phyloP scores from a whole-genome alignment of 805 yeast genomes.

The Barnettozyma vustinii region DNA sequence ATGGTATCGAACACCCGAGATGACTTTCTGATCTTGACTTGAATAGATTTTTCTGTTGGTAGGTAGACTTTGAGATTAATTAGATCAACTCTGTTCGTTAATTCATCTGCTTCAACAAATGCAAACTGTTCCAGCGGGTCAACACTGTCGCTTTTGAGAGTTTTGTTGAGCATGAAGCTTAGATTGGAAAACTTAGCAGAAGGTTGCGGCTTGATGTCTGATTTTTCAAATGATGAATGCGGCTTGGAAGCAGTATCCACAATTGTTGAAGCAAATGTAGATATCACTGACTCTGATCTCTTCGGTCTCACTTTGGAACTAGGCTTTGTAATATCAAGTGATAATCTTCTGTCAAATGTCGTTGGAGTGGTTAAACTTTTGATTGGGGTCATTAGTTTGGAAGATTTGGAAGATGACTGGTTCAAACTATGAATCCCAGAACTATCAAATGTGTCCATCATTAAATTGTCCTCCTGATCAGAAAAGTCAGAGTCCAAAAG shows the following conservation, averaged over 20 bases:
- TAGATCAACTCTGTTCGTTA: constrained; percentile 15
- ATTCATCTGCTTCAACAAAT: constrained; percentile 31
- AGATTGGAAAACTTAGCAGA: constrained; percentile 28
- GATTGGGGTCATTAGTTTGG: constrained; percentile 4
- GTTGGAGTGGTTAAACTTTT: neutral
- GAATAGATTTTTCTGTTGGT: constrained; percentile 22
- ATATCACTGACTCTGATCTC: constrained; percentile 15
- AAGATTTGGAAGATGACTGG: constrained; percentile 11
- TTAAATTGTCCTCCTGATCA: constrained; percentile 34
- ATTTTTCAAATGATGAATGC: constrained; percentile 4
- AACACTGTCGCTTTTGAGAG: constrained; percentile 15
- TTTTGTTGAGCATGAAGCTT: constrained; percentile 40
- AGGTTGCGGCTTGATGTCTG: constrained; percentile 3
- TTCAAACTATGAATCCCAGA: constrained; percentile 26
- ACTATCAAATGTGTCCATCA: constrained; percentile 35
- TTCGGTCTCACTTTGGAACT: constrained; percentile 11
- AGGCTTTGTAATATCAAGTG: constrained; percentile 14
- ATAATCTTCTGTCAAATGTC: constrained; percentile 14
- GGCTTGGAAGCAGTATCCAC: neutral
- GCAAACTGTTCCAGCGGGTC: constrained; percentile 41
- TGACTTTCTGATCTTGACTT: constrained; percentile 27
- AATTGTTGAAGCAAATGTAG: neutral
- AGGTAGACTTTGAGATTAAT: constrained; percentile 23
- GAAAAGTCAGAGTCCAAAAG: constrained; percentile 29
- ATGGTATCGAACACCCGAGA: constrained; percentile 48